phyloP scores from a whole-genome alignment of 495 filamentous ascomycete species.

The Lepidopterella palustris region DNA sequence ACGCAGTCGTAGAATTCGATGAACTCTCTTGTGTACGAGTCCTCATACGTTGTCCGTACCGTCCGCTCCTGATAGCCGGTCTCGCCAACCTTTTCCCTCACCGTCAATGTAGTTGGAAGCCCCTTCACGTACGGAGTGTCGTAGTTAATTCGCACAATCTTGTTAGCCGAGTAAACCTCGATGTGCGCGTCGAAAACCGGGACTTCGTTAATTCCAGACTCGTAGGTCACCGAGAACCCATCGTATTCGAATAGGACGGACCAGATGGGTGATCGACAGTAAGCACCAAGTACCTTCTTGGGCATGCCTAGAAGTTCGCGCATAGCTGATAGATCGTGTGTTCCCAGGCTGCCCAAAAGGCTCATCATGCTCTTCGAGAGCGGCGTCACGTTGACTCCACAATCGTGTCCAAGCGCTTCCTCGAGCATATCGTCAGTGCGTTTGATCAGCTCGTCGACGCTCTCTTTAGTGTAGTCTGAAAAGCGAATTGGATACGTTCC shows the following conservation, averaged over 20 bases:
- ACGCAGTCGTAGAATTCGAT: slow-evolving; percentile 45
- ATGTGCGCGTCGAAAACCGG: slow-evolving; percentile 53
- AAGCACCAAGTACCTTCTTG: slow-evolving; percentile 37
- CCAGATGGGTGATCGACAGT: slow-evolving; percentile 4
- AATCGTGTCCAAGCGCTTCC: slow-evolving; percentile 30
- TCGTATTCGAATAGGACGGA: slow-evolving; percentile 30
- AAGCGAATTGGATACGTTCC: slow-evolving; percentile 43
- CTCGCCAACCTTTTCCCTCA: slow-evolving; percentile 42
- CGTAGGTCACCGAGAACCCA: slow-evolving; percentile 48
- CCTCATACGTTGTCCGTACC: slow-evolving; percentile 43
- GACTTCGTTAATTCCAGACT: slow-evolving; percentile 48
- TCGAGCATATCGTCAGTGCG: slow-evolving; percentile 31
- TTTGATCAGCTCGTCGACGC: slow-evolving; percentile 21
- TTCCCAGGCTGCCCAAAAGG: slow-evolving; percentile 45
- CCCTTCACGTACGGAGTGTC: slow-evolving; percentile 48
- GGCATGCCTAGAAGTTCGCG: slow-evolving; percentile 49
- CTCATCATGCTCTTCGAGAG: slow-evolving; percentile 36
- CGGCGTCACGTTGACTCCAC: slow-evolving; percentile 25
- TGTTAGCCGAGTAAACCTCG: slow-evolving; percentile 46
- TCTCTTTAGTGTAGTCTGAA: slow-evolving; percentile 30
- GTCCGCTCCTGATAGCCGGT: slow-evolving; percentile 35
- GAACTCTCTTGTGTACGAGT: slow-evolving; percentile 48
- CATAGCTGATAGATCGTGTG: slow-evolving; percentile 53
- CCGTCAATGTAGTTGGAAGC: slow-evolving; percentile 43
- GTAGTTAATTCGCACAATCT: slow-evolving; percentile 45